These are phyloP conservation scores for Neurospora sp. DNA, from an alignment of 495 filamentous ascomycete genomes.

Conservation along the genomic window DNA sequence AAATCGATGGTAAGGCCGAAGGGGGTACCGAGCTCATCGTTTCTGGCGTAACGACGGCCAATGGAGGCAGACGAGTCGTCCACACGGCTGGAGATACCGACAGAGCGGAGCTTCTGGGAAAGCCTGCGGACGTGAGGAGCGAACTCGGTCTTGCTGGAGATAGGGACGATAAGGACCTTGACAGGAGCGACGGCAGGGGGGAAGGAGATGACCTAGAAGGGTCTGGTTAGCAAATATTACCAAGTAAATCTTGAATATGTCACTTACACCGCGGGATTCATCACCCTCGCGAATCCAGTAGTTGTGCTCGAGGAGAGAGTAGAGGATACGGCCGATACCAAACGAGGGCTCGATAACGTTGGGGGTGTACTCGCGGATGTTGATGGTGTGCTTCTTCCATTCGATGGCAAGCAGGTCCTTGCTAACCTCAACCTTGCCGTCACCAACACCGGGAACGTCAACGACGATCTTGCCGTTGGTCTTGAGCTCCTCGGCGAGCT, in stretches of 20 bases:
- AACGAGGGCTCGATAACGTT: constrained; percentile 84
- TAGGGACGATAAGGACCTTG: constrained; percentile 66
- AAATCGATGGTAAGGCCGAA: constrained; percentile 67
- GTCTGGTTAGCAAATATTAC: constrained; percentile 10
- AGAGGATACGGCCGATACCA: constrained; percentile 72
- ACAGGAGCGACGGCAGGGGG: constrained; percentile 62
- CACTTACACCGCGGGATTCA: constrained; percentile 55
- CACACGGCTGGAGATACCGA: constrained; percentile 53
- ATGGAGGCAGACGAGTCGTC: constrained; percentile 62
- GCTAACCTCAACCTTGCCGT: constrained; percentile 54
- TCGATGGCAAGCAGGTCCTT: constrained; percentile 63
- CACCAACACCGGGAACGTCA: constrained; percentile 45
- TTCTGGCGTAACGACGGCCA: constrained; percentile 64
- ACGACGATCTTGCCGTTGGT: constrained; percentile 57
- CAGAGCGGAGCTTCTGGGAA: constrained; percentile 46
- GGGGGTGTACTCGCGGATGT: constrained; percentile 67
- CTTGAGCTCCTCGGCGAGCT: constrained; percentile 54
- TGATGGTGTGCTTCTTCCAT: constrained; percentile 57
- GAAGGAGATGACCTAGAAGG: constrained; percentile 57
- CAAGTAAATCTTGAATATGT: background rate
- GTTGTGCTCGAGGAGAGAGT: constrained; percentile 67
- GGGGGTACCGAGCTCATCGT: constrained; percentile 65
- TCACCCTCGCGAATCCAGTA: constrained; percentile 68
- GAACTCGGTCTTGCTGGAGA: constrained; percentile 55
- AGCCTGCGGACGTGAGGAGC: constrained; percentile 45